phyloP scores from a whole-genome alignment of 805 yeast species.

The Nakazawaea anatomiae region DNA sequence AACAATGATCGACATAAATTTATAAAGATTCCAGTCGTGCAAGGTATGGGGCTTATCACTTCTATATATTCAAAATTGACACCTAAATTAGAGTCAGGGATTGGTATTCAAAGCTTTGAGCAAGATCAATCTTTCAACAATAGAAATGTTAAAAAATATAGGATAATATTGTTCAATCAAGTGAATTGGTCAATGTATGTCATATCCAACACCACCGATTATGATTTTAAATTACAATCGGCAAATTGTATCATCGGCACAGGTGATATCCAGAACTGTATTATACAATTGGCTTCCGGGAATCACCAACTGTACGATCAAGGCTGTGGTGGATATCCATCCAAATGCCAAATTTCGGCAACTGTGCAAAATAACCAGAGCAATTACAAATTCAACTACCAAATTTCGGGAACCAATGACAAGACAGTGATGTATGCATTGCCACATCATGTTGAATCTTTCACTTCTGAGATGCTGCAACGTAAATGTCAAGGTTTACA shows the following conservation, averaged over 20 bases:
- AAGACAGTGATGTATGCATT: constrained; percentile 38
- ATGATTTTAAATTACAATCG: neutral
- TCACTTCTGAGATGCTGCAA: constrained; percentile 21
- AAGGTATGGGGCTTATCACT: constrained; percentile 79
- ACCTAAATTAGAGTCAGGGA: constrained; percentile 42
- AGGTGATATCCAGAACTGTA: neutral
- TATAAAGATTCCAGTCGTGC: constrained; percentile 58
- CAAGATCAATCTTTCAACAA: constrained; percentile 28
- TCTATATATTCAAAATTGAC: constrained; percentile 45
- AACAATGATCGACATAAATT: constrained; percentile 18
- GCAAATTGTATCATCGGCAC: constrained; percentile 3
- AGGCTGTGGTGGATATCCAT: constrained; percentile 28
- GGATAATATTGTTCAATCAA: constrained; percentile 40
- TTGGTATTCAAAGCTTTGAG: constrained; percentile 46
- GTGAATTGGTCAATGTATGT: constrained; percentile 57
- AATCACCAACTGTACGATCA: constrained; percentile 25
- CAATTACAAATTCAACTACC: constrained; percentile 38
- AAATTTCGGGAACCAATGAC: constrained; percentile 20
- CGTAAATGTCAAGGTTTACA: constrained; percentile 16
- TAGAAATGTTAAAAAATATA: constrained; percentile 40
- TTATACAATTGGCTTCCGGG: constrained; percentile 29
- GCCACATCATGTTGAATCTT: constrained; percentile 45
- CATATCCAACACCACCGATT: constrained; percentile 13
- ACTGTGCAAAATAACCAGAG: constrained; percentile 17
- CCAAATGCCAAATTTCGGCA: constrained; percentile 1